phyloP scores from a whole-genome alignment of 208 protist species.

The Naegleria gruberi region DNA sequence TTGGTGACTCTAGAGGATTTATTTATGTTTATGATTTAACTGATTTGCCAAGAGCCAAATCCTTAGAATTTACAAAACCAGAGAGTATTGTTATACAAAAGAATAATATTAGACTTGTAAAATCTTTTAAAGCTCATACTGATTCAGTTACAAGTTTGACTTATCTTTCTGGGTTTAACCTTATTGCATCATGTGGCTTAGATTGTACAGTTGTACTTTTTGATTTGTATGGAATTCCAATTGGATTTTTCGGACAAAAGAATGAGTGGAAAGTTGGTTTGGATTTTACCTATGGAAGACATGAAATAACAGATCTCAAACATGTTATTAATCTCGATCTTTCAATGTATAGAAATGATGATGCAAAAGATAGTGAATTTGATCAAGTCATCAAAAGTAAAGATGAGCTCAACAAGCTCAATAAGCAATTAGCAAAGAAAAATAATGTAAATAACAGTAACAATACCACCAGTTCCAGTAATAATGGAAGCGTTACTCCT shows the following conservation, averaged over 20 bases:
- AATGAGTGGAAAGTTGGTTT: neutral
- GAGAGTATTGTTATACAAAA: neutral
- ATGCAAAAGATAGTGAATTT: neutral
- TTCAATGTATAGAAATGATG: neutral
- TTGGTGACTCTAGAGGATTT: neutral
- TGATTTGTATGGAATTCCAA: neutral
- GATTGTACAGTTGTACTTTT: conserved; percentile 1
- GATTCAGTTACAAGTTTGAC: neutral
- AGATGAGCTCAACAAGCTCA: no score
- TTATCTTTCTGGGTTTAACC: neutral
- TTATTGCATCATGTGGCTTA: neutral
- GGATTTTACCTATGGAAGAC: neutral
- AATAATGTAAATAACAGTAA: no score
- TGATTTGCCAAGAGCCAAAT: neutral
- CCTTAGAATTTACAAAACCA: neutral
- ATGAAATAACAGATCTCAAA: neutral
- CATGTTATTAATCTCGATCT: neutral
- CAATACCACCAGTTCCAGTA: no score
- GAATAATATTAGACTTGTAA: neutral
- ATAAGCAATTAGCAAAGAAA: no score
- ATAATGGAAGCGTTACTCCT: no score
- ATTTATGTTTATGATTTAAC: neutral
- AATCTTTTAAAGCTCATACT: conserved; percentile 2
- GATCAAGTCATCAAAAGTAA: no score
- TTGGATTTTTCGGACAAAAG: conserved; percentile 13